phyloP scores from a whole-genome alignment of 2,329 filamentous ascomycete genomes.

The Cladobotryum protrusum region DNA sequence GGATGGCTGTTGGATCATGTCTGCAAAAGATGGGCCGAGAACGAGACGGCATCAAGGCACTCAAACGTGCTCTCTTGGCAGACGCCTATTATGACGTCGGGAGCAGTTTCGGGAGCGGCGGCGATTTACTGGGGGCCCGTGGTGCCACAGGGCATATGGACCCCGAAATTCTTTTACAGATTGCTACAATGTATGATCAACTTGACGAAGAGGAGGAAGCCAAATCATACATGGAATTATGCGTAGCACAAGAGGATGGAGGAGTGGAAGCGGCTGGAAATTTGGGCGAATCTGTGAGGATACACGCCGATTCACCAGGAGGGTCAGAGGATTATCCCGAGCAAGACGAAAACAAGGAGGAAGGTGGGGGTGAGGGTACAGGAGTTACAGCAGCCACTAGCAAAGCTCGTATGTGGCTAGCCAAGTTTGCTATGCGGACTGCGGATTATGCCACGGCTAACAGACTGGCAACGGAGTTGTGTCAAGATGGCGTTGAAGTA shows the following conservation, averaged over 20 bases:
- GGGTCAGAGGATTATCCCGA: conserved; percentile 33
- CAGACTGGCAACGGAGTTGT: conserved; percentile 81
- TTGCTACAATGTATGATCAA: conserved; percentile 82
- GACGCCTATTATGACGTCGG: conserved; percentile 75
- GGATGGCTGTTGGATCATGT: conserved; percentile 91
- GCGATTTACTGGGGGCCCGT: conserved; percentile 40
- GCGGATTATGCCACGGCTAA: conserved; percentile 72
- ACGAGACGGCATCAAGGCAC: conserved; percentile 87
- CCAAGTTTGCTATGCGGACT: conserved; percentile 68
- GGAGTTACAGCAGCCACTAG: conserved; percentile 89
- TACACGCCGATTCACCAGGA: conserved; percentile 48
- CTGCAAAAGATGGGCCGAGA: conserved; percentile 82
- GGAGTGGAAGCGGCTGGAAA: conserved; percentile 37
- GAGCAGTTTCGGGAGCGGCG: conserved; percentile 47
- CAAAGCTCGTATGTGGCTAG: conserved; percentile 90
- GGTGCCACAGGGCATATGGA: conserved; percentile 62
- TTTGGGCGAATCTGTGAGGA: conserved; percentile 45
- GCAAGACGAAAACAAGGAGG: conserved; percentile 25
- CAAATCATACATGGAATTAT: conserved; percentile 92
- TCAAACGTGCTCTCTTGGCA: conserved; percentile 85
- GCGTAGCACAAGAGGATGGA: conserved; percentile 85
- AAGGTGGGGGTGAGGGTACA: conserved; percentile 48
- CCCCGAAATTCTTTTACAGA: conserved; percentile 83
- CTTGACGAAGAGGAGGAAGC: conserved; percentile 73
- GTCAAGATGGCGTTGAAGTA: conserved; percentile 91